These are phyloP conservation scores for Cryptosporidium ubiquitum DNA, from an alignment of 169 alveolate genomes.

Conservation along the genomic window DNA sequence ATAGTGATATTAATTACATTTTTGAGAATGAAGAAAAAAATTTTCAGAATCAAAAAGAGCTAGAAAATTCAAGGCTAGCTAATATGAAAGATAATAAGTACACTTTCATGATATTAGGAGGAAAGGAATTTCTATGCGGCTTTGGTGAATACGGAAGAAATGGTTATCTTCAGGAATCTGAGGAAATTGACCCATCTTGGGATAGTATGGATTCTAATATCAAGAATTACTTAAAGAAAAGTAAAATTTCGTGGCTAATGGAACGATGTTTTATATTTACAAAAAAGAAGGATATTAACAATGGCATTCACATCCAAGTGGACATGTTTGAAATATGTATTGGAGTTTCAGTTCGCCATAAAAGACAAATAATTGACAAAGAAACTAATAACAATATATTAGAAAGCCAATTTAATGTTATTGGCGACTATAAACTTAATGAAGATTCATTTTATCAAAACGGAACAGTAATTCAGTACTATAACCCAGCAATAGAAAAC, in stretches of 20 bases:
- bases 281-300: conserved; percentile 4
- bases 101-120: conserved; percentile 12
- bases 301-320: conserved; percentile 5
- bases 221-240: conserved; percentile 29
- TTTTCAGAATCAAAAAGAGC: not conserved
- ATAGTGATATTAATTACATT: not conserved
- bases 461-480: conserved; percentile 48
- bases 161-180: not conserved
- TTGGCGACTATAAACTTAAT: conserved; percentile 44
- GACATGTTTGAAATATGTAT: conserved; percentile 48
- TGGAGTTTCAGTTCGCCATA: conserved; percentile 31
- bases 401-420: conserved; percentile 27
- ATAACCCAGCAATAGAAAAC: conserved; percentile 7
- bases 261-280: conserved; percentile 48
- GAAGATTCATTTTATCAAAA: conserved; percentile 12
- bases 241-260: conserved; percentile 50
- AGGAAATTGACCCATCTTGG: not conserved
- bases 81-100: not conserved
- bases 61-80: not conserved
- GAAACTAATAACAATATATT: conserved; percentile 9
- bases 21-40: not conserved
- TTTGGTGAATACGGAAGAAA: not conserved
- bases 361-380: conserved; percentile 13
- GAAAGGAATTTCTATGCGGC: conserved; percentile 2
- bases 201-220: conserved; percentile 3